Evolutionary conservation across 2,329 filamentous ascomycete genomes (phyloP).

Genomic region (Clonostachys rhizophaga): DNA sequence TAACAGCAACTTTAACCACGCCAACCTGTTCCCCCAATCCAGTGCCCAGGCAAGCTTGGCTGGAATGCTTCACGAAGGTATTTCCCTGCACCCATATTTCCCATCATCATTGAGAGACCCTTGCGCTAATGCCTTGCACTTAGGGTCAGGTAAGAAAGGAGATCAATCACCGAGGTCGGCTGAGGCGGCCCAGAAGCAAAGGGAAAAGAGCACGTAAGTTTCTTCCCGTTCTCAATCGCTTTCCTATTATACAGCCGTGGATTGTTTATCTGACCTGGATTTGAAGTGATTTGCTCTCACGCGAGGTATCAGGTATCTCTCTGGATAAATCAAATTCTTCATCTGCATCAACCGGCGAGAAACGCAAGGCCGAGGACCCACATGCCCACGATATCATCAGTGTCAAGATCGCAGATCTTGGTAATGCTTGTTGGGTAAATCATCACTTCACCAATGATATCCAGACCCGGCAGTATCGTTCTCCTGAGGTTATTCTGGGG

Average conservation of each 20-base stretch:
- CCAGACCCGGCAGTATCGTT: slow-evolving; percentile 94
- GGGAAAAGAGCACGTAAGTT: slow-evolving; percentile 90
- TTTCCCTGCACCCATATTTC: slow-evolving; percentile 6
- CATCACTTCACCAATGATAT: slow-evolving; percentile 99
- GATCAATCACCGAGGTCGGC: slow-evolving; percentile 45
- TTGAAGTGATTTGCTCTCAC: slow-evolving; percentile 68
- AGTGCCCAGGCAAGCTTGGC: slow-evolving; percentile 73
- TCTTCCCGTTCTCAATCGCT: not conserved
- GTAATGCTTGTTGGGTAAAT: slow-evolving; percentile 97
- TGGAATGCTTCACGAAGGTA: slow-evolving; percentile 79
- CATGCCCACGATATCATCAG: slow-evolving; percentile 73
- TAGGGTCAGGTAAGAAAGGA: slow-evolving; percentile 20
- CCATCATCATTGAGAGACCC: not conserved
- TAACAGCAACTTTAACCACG: slow-evolving; percentile 82
- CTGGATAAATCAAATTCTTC: slow-evolving; percentile 66
- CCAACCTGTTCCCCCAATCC: slow-evolving; percentile 63
- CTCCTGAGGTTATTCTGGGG: slow-evolving; percentile 93
- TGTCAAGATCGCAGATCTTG: slow-evolving; percentile 97
- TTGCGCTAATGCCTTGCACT: not conserved
- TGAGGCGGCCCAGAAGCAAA: slow-evolving; percentile 69
- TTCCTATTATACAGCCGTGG: not conserved
- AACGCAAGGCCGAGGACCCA: slow-evolving; percentile 56
- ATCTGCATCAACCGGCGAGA: slow-evolving; percentile 52
- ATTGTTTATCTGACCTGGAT: not conserved
- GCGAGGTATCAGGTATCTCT: slow-evolving; percentile 92